Conservation (phyloP, 179 eudicot species). For the Silene noctiflora region DNA sequence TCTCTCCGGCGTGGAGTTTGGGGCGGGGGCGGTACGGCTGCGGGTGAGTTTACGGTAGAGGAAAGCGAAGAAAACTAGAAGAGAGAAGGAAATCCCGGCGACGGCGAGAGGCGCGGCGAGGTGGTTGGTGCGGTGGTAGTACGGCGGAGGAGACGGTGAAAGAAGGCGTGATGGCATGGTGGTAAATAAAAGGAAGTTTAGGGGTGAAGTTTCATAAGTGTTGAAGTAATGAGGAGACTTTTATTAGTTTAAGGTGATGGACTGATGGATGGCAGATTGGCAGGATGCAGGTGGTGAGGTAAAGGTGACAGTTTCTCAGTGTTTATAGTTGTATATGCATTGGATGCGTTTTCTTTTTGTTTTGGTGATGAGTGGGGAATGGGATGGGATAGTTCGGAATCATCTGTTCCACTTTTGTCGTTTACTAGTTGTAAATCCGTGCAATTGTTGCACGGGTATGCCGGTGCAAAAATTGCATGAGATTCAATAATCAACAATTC, state of each 20-base stretch:
- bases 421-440: no score
- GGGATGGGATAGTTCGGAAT: no score
- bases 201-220: slow-evolving; percentile 1
- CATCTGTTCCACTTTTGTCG: no score
- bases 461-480: no score
- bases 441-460: no score
- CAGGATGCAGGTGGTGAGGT: not conserved
- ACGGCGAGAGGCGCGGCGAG: slow-evolving; percentile 29
- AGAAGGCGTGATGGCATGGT: slow-evolving; percentile 48
- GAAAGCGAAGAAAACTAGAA: slow-evolving; percentile 40
- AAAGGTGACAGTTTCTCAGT: not conserved
- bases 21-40: slow-evolving; percentile 58
- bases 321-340: slow-evolving; percentile 7
- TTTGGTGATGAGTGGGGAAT: not conserved
- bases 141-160: slow-evolving; percentile 32
- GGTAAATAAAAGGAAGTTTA: slow-evolving; percentile 17
- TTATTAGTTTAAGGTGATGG: not conserved
- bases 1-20: not conserved
- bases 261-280: not conserved
- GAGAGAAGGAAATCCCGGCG: slow-evolving; percentile 32
- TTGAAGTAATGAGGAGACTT: not conserved
- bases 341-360: slow-evolving; percentile 18
- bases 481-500: no score
- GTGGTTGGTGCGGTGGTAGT: slow-evolving; percentile 29
- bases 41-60: slow-evolving; percentile 52